Base-by-base conservation (phyloP, 2,329 filamentous ascomycete species). In the Nemania abortiva region DNA sequence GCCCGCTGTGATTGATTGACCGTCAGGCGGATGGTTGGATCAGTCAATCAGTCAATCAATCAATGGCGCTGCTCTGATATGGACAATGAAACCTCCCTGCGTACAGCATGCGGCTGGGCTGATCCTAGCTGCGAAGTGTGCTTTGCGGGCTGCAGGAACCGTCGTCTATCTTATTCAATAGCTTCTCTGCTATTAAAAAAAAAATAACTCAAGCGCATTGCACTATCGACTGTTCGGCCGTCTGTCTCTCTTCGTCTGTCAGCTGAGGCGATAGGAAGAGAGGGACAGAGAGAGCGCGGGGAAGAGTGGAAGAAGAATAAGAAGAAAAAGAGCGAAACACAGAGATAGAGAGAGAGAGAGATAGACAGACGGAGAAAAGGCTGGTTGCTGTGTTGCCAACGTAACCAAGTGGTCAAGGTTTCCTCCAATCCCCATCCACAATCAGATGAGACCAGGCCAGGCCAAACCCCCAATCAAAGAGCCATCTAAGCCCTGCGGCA, bases 361-460 rank as follows among this genome's bases (percentile, higher is more conserved):
- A 56, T 56, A 60, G 55, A 39, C 42, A 2, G 18, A 7, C 53
- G 15, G 29, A 53, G 10, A 65, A 34, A 13, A 56, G 47, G 57
- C 31, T 65, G 34, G 64, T 66, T 54, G 63, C n/a, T 57, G 62
- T 62, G 58, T 66, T 65, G 71, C 56, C 66, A 66, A 59, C 66
- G 65, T 71, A 53, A 74, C 66, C 75, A 76, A 76, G 73, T 76
- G 76, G 76, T 72, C 72, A 69, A 71, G 70, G 64, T 69, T 27
- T 70, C 70, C 69, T 75, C 74, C 73, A 76, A 75, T 75, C 74
- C 70, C 72, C 70, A 71, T 73, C 72, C 69, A 71, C 70, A 67
- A 61, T 22, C 67, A 37, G 65, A 56, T 58, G 59, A 64, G 63
- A 68, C 59, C 67, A 70, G 67, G 57, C 24, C 66, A 57, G 65